Conservation (phyloP, 148 eudicot species). For the Rheum nobile region DNA sequence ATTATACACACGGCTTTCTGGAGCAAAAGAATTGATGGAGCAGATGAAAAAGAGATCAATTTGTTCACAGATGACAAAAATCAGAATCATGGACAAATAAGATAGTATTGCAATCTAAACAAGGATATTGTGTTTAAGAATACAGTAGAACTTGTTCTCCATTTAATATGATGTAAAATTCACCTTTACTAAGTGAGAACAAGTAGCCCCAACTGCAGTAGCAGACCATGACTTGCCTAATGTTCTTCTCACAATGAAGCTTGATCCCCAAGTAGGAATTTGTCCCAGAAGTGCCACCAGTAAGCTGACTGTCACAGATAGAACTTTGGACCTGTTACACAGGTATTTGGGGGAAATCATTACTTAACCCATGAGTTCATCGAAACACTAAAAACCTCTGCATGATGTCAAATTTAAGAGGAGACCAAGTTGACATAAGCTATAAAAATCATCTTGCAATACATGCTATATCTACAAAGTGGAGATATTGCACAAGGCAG, state of each 20-base stretch:
- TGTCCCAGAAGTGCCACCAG: slow-evolving; percentile 43
- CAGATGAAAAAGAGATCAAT: background rate
- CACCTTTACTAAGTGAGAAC: slow-evolving; percentile 58
- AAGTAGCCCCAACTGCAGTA: slow-evolving; percentile 55
- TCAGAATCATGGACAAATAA: background rate
- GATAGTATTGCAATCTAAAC: background rate
- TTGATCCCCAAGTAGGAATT: slow-evolving; percentile 39
- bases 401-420: background rate
- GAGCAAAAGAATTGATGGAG: background rate
- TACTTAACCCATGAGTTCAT: background rate
- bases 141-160: background rate
- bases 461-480: background rate
- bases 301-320: slow-evolving; percentile 35
- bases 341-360: background rate
- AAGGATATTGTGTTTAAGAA: background rate
- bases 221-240: slow-evolving; percentile 70
- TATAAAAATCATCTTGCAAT: background rate
- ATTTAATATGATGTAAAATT: background rate
- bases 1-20: background rate
- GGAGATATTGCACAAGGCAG: background rate
- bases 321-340: slow-evolving; percentile 40
- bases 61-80: background rate
- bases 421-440: background rate
- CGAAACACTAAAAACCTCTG: background rate
- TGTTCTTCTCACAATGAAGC: slow-evolving; percentile 43